Conservation (phyloP, 208 protist genomes). For the Leptomonas seymouri region DNA sequence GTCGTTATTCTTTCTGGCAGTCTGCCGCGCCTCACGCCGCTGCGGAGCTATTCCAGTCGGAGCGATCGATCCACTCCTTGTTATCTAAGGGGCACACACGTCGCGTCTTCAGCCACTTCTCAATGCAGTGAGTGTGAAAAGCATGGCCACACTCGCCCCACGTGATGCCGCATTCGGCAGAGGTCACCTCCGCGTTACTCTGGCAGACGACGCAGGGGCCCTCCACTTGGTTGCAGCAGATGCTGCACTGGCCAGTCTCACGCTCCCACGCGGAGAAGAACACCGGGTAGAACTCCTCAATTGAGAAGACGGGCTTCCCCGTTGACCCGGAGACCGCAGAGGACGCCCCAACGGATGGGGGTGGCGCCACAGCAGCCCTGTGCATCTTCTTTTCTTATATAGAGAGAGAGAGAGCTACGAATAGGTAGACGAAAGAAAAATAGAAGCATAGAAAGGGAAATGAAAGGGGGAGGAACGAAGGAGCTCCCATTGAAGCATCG, state of each 20-base stretch:
- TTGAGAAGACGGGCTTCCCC: slow-evolving; percentile 35
- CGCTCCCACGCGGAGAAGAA: slow-evolving; percentile 96
- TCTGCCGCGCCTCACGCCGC: neutral
- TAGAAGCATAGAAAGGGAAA: too few relatives aligned
- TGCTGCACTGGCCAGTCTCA: slow-evolving; percentile 97
- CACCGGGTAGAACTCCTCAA: slow-evolving; percentile 97
- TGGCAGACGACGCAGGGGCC: slow-evolving; percentile 98
- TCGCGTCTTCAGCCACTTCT: slow-evolving; percentile 97
- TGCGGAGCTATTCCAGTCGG: slow-evolving; percentile 44
- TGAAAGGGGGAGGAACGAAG: too few relatives aligned
- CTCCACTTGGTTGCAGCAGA: slow-evolving; percentile 98
- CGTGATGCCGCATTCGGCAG: slow-evolving; percentile 92
- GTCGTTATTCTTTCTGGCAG: neutral
- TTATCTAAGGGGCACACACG: slow-evolving; percentile 98
- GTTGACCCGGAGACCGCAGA: neutral
- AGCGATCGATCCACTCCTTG: slow-evolving; percentile 93
- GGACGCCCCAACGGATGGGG: neutral
- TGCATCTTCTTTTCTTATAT: neutral
- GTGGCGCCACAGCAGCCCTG: neutral
- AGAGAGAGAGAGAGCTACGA: neutral
- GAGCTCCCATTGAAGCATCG: too few relatives aligned
- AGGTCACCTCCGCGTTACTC: slow-evolving; percentile 59
- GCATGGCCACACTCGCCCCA: slow-evolving; percentile 98
- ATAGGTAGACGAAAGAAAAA: too few relatives aligned
- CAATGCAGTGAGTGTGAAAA: slow-evolving; percentile 99